Percentiles rank a stretch among this genome's conserved stretches.
Evolutionary conservation across 164 flowering plant genomes (phyloP).

Genomic region (Warburgia ugandensis): DNA sequence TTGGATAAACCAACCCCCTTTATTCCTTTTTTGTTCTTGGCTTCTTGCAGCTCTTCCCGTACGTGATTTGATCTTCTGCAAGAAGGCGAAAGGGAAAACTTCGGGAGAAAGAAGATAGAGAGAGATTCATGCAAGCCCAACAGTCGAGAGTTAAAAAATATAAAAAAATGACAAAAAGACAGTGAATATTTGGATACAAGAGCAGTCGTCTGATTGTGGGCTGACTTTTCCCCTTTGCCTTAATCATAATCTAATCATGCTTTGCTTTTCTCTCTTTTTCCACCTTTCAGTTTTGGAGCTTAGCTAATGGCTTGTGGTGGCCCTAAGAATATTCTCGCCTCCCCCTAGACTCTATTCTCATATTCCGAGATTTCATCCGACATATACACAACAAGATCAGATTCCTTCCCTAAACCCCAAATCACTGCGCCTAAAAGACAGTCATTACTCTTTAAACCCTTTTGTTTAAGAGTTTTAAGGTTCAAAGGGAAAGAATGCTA

Average conservation of each 20-base stretch:
- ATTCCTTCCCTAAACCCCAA: constrained; percentile 21
- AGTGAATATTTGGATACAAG: constrained; percentile 84
- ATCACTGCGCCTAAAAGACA: neutral
- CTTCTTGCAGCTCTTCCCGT: too few relatives aligned
- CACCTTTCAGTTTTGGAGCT: constrained; percentile 48
- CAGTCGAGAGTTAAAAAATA: constrained; percentile 17
- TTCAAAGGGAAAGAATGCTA: too few relatives aligned
- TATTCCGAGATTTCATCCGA: constrained; percentile 33
- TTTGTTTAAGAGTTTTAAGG: neutral
- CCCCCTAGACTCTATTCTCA: constrained; percentile 31
- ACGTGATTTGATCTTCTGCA: too few relatives aligned
- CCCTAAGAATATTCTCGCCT: constrained; percentile 70
- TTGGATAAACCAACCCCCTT: too few relatives aligned
- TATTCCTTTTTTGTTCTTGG: too few relatives aligned
- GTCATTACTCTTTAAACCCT: neutral
- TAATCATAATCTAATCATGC: constrained; percentile 89
- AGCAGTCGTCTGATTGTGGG: constrained; percentile 79
- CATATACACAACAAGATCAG: constrained; percentile 7
- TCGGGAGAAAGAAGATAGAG: too few relatives aligned
- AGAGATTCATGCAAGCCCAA: too few relatives aligned
- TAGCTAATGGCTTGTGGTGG: constrained; percentile 54
- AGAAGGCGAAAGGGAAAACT: too few relatives aligned
- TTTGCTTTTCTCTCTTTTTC: constrained; percentile 22
- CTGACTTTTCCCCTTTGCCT: constrained; percentile 68
- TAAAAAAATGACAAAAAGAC: constrained; percentile 58